phyloP scores from a whole-genome alignment of 2,329 filamentous ascomycete species.

The Aspergillus ibericus region DNA sequence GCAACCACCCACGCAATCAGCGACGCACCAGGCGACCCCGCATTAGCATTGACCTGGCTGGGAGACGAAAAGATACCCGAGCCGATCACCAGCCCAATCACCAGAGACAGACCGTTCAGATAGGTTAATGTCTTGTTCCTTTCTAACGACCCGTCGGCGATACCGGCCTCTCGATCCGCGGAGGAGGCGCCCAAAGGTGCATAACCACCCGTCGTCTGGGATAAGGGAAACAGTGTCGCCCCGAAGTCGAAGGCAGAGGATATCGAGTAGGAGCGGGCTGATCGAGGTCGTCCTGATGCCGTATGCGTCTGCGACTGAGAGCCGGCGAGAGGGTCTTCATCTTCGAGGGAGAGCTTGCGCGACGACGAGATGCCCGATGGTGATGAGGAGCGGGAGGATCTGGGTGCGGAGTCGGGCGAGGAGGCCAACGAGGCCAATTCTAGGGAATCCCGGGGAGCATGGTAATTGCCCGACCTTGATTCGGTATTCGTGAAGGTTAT shows the following conservation, averaged over 20 bases:
- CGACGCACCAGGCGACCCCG: conserved; percentile 85
- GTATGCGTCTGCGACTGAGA: conserved; percentile 52
- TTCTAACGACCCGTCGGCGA: conserved; percentile 80
- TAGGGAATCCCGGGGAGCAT: conserved; percentile 77
- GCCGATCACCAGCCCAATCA: conserved; percentile 91
- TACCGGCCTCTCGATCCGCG: conserved; percentile 55
- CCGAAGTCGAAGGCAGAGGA: conserved; percentile 95
- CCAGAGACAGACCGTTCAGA: conserved; percentile 85
- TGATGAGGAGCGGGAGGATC: conserved; percentile 70
- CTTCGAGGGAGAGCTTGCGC: conserved; percentile 81
- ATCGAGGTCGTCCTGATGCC: conserved; percentile 50
- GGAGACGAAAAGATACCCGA: conserved; percentile 96
- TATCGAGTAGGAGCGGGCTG: conserved; percentile 76
- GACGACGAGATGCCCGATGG: conserved; percentile 90
- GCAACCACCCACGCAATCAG: conserved; percentile 90
- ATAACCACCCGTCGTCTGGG: conserved; percentile 78
- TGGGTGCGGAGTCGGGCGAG: conserved; percentile 63
- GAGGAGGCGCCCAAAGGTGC: conserved; percentile 79
- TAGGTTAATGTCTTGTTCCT: conserved; percentile 96
- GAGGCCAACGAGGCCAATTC: conserved; percentile 94
- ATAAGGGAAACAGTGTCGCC: conserved; percentile 88
- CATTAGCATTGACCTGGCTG: conserved; percentile 86
- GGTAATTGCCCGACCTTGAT: conserved; percentile 27
- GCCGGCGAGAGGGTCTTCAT: conserved; percentile 71
- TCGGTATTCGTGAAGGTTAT: conserved; percentile 31